Evolutionary conservation across 768 basidiomycete genomes (phyloP).

Genomic region (Tylopilus sp.): DNA sequence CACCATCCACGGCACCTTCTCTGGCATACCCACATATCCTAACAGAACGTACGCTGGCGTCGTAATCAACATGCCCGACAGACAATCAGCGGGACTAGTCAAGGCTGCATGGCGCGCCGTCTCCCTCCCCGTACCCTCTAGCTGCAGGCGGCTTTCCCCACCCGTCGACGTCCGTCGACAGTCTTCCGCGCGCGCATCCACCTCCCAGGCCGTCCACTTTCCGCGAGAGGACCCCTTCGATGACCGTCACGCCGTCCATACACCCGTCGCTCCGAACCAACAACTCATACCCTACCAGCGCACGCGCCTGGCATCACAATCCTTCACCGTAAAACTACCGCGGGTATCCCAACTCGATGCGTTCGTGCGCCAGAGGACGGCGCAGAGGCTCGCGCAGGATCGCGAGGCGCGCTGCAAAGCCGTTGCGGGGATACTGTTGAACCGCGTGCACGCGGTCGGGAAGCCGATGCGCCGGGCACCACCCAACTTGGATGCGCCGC

Average conservation of each 20-base stretch:
- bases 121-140: conserved; percentile 16
- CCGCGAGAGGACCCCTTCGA: conserved; percentile 27
- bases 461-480: conserved; percentile 47
- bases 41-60: conserved; percentile 27
- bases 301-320: conserved; percentile 29
- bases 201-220: conserved; percentile 17
- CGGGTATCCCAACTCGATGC: conserved; percentile 21
- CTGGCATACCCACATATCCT: conserved; percentile 25
- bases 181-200: conserved; percentile 9
- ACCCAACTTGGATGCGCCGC: conserved; percentile 27
- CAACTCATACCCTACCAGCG: conserved; percentile 22
- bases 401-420: conserved; percentile 45
- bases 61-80: conserved; percentile 21
- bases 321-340: conserved; percentile 25
- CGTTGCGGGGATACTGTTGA: conserved; percentile 57
- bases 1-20: conserved; percentile 32
- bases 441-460: conserved; percentile 50
- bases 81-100: conserved; percentile 20
- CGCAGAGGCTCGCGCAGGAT: conserved; percentile 33
- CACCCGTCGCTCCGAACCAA: neutral
- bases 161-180: conserved; percentile 13
- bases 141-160: conserved; percentile 29
- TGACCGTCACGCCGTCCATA: conserved; percentile 20
- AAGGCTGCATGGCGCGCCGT: conserved; percentile 27
- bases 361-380: conserved; percentile 30